Evolutionary conservation across 73 alveolate genomes (phyloP), one percentile per base, ranked within the genome.

Genomic region (Paramecium biaurelia): DNA sequence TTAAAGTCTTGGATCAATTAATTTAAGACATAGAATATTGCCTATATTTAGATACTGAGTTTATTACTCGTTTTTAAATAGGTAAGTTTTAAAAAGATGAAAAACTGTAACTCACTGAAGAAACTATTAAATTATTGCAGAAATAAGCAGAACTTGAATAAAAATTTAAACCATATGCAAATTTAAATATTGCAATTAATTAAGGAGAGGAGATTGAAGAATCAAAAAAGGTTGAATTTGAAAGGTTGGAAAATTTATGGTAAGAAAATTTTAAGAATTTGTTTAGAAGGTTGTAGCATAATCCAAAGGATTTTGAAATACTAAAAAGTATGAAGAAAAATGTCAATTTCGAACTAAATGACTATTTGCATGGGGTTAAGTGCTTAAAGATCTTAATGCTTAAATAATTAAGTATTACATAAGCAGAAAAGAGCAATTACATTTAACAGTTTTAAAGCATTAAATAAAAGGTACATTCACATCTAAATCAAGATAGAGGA

Each of bases 191-290:
- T 1, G 53, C 56, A 26, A 43, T 41, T 12, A 72, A 23, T 57
- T 84, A 89, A 70, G 90, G 85, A 21, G 94, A 89, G 41, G 94
- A 89, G 12, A 41, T 89, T 1, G 94, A 89, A 32, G 94, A 89
- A 70, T 72, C 85, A 21, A 89, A 70, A 53, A 70, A 41, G 42
- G n/a, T 42, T 1, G 94, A 89, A 37, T 57, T 92, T 5, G 94
- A 89, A 28, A 37, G 85, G 15, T 70, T 89, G 24, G 87, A 82
- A 53, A 11, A 70, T 30, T 45, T 45, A 53, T 23, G 70, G 4
- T 41, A 89, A 45, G 76, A 89, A 18, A 89, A 89, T 63, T 89
- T 89, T 57, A 89, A 70, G 74, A 82, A 70, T 70, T 43, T 89
- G 6, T 8, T 70, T 5, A 89, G 94, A 28, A 57, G 74, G 47